Percentiles rank a stretch among this genome's conserved stretches.
Evolutionary conservation across 345 rosid genomes (phyloP).

Genomic region (Dimocarpus longan): DNA sequence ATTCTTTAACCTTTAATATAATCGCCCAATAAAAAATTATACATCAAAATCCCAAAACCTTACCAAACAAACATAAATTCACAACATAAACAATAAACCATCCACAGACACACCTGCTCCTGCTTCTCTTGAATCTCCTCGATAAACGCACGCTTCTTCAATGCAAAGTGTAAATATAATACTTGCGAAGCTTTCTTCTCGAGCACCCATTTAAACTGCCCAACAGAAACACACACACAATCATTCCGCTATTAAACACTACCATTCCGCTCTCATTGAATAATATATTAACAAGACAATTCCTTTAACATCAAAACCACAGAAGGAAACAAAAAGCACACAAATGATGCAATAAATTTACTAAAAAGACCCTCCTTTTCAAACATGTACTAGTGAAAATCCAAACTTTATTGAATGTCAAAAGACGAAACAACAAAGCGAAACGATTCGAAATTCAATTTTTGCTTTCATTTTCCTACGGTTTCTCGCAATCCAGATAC

Average conservation of each 20-base stretch:
- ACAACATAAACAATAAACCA: background rate
- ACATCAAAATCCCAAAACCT: slow-evolving; percentile 43
- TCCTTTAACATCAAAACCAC: background rate
- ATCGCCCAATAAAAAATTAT: slow-evolving; percentile 43
- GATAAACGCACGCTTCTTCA: slow-evolving; percentile 87
- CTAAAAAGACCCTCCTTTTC: background rate
- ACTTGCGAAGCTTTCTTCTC: slow-evolving; percentile 91
- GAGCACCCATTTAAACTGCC: slow-evolving; percentile 89
- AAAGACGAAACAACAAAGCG: background rate
- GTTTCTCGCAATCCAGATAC: no score
- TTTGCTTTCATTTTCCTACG: no score
- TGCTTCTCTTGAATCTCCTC: slow-evolving; percentile 99
- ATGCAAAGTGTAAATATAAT: slow-evolving; percentile 80
- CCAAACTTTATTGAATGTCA: background rate
- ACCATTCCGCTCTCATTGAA: no score
- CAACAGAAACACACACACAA: slow-evolving; percentile 17
- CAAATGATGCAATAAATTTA: background rate
- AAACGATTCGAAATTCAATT: no score
- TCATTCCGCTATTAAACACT: background rate
- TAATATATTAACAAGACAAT: no score
- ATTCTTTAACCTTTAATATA: slow-evolving; percentile 95
- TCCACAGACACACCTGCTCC: slow-evolving; percentile 72
- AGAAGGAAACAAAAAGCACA: background rate
- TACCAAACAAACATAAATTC: slow-evolving; percentile 19
- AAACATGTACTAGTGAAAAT: background rate